These are phyloP conservation scores for Parafenestella ontariensis DNA, from an alignment of 2,329 filamentous ascomycete species.

Conservation along the genomic window DNA sequence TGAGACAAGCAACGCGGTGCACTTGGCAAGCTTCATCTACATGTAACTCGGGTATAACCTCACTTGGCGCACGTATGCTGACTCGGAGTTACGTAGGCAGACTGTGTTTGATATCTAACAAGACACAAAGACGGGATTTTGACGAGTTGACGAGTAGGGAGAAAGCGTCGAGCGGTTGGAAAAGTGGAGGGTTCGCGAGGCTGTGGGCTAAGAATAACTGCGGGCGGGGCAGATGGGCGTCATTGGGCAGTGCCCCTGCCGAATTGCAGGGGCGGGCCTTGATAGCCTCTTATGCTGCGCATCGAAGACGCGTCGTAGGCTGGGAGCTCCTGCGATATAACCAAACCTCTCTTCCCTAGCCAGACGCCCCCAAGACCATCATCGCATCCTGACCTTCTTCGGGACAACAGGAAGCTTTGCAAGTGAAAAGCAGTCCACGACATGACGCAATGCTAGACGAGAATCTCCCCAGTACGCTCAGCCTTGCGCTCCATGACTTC, in stretches of 20 bases:
- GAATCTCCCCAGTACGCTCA: slow-evolving; percentile 74
- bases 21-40: neutral
- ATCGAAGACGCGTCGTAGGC: neutral
- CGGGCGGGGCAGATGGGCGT: neutral
- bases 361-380: neutral
- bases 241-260: neutral
- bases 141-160: neutral
- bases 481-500: neutral
- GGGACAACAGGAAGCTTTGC: neutral
- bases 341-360: neutral
- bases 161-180: neutral
- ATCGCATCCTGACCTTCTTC: neutral
- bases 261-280: neutral
- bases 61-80: neutral
- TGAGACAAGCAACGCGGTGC: neutral
- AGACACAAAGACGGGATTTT: neutral
- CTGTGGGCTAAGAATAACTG: neutral
- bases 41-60: neutral
- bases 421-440: neutral
- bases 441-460: slow-evolving; percentile 79
- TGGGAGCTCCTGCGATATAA: neutral
- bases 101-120: neutral
- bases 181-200: neutral
- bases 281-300: neutral
- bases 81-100: neutral